Evolutionary conservation across 2,329 filamentous ascomycete species (phyloP).

Genomic region (Fusarium robinianum): DNA sequence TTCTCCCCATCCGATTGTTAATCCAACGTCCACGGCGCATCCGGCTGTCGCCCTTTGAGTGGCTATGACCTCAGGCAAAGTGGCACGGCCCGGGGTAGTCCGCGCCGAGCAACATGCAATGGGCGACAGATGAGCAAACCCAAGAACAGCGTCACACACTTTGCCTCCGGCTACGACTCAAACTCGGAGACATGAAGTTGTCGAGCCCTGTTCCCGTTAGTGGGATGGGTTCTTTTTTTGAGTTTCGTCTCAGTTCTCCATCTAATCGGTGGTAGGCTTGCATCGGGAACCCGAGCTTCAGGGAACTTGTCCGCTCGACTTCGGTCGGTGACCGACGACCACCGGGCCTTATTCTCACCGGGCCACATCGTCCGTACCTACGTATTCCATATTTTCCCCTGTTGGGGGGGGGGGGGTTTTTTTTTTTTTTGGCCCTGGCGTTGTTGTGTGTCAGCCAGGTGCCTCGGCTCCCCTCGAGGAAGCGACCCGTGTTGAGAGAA

Average conservation of each 20-base stretch:
- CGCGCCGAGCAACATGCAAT: conserved; percentile 17
- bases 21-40: conserved; percentile 22
- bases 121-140: background rate
- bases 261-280: conserved; percentile 5
- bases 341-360: conserved; percentile 10
- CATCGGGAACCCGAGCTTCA: conserved; percentile 1
- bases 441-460: too few species aligned
- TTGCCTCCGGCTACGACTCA: too few species aligned
- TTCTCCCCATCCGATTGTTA: conserved; percentile 28
- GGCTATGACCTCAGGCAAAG: conserved; percentile 29
- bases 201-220: too few species aligned
- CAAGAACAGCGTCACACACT: conserved; percentile 3
- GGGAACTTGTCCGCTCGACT: background rate
- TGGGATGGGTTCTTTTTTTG: background rate
- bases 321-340: conserved; percentile 3
- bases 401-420: too few species aligned
- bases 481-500: background rate
- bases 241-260: background rate
- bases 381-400: too few species aligned
- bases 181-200: too few species aligned
- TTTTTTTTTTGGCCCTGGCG: too few species aligned
- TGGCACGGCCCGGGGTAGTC: conserved; percentile 16
- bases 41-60: conserved; percentile 19
- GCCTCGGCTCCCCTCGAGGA: too few species aligned
- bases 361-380: background rate